A percentile compares a stretch with the other conserved stretches of the same genome.
These are phyloP conservation scores for Nemophila menziesii DNA, from an alignment of 257 asterid species.

Conservation along the genomic window DNA sequence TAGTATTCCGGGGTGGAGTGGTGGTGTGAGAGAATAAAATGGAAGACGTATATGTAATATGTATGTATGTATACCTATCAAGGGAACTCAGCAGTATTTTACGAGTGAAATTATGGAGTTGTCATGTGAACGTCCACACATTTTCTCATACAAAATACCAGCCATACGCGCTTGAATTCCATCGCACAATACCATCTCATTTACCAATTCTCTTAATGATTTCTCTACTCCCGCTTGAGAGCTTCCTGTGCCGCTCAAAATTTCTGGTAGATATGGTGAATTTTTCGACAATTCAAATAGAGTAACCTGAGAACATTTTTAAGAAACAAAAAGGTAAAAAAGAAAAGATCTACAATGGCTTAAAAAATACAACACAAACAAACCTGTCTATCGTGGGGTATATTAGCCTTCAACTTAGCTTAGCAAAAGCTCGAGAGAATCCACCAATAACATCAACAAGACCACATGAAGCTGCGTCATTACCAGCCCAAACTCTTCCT, in stretches of 20 bases:
- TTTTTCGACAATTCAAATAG: constrained; percentile 32
- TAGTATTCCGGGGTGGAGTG: too few species aligned
- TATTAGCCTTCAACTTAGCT: constrained; percentile 80
- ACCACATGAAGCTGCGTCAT: constrained; percentile 80
- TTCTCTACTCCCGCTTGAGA: constrained; percentile 6
- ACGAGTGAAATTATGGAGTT: not conserved
- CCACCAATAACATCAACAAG: constrained; percentile 93
- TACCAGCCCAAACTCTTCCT: constrained; percentile 98
- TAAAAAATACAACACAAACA: too few species aligned
- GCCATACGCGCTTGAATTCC: constrained; percentile 12
- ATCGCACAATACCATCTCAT: constrained; percentile 3
- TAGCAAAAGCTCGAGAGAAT: constrained; percentile 79
- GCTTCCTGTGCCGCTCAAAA: constrained; percentile 5
- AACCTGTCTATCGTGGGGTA: constrained; percentile 82
- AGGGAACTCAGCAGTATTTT: constrained; percentile 10
- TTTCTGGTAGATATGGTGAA: constrained; percentile 6
- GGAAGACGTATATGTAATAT: too few species aligned
- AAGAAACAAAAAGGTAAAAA: too few species aligned
- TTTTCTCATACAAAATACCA: constrained; percentile 9
- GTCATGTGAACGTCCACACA: constrained; percentile 2
- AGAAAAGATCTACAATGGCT: too few species aligned
- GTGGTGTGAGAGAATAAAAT: too few species aligned
- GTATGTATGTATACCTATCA: not conserved
- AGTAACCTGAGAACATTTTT: constrained; percentile 80
- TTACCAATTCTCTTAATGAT: constrained; percentile 5